Base-by-base conservation (phyloP, 2,329 filamentous ascomycete species). In the Pyricularia sp. region DNA sequence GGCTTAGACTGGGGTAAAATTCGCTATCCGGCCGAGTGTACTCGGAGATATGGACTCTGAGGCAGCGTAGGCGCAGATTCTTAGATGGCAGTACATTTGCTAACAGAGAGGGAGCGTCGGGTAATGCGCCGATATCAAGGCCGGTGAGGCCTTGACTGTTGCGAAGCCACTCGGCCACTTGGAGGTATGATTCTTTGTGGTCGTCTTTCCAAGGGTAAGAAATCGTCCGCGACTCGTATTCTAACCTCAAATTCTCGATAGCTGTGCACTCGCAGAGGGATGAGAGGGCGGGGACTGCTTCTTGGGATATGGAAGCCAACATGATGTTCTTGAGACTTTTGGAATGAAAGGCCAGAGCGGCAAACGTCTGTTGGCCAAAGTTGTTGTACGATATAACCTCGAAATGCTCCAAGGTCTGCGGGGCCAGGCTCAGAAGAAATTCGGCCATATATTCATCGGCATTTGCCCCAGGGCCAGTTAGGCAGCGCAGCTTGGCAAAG, bases 401-500 rank as follows among this genome's bases (percentile, higher is more conserved):
- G 65, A 90, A 85, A 24, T 79, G 79, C 65, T 78, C 77, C 12
- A 91, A 74, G 1, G 80, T 84, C 67, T 89, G 81, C 2, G 80
- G 77, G 22, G 75, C 78, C 62, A 90, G 77, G 1, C 78, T 77
- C 28, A 75, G 75, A 61, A 90, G 78, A 69, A 90, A 88, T 2
- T 76, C 75, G 0, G 85, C 81, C 62, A 88, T 76, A 55, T 83
- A 78, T 31, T 79, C 74, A 66, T 90, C 87, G 7, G 81, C 78
- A n/a, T 80, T 78, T 0, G 73, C 70, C 30, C 76, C 68, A 26
- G 24, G 9, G 65, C 75, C 78, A 35, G 70, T 77, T 67, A 81
- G 86, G 65, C 88, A 84, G 30, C 79, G 82, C 26, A 91, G 73
- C 53, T 82, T 80, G 59, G 79, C 79, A 69, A 91, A 88, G 9